These are phyloP conservation scores for Populus ilicifolia DNA, from an alignment of 345 rosid species.

Conservation along the genomic window DNA sequence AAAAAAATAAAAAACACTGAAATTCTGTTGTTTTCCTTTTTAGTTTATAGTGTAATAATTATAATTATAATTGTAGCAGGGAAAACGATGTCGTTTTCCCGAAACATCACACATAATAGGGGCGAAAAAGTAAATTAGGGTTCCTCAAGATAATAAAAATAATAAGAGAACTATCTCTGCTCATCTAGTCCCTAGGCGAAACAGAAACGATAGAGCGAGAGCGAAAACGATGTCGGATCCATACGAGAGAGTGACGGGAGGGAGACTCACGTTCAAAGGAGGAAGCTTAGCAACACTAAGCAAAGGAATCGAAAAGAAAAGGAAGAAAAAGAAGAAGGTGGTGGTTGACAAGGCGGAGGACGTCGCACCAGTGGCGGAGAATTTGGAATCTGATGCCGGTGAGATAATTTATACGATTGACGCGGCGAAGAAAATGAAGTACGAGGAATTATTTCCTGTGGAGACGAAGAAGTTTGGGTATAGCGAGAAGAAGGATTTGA, in stretches of 20 bases:
- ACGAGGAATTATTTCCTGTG: constrained; percentile 83
- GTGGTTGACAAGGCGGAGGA: constrained; percentile 16
- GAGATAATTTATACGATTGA: constrained; percentile 64
- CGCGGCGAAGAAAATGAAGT: constrained; percentile 78
- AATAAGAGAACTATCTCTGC: too few relatives aligned
- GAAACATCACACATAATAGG: too few relatives aligned
- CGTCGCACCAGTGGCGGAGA: constrained; percentile 1
- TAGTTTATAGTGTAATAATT: too few relatives aligned
- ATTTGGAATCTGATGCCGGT: constrained; percentile 8
- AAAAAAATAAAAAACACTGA: too few relatives aligned
- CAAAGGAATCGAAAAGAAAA: constrained; percentile 65
- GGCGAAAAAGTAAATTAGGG: too few relatives aligned
- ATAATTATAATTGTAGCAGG: too few relatives aligned
- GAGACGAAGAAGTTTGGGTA: constrained; percentile 79
- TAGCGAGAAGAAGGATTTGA: constrained; percentile 49
- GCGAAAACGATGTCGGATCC: constrained; percentile 54
- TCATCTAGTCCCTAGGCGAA: too few relatives aligned
- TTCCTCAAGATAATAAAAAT: too few relatives aligned
- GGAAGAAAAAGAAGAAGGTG: constrained; percentile 47
- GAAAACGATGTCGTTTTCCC: too few relatives aligned
- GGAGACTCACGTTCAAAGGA: constrained; percentile 72
- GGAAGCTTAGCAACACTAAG: constrained; percentile 59
- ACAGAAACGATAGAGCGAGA: neutral
- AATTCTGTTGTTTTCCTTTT: too few relatives aligned
- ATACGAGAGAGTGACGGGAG: constrained; percentile 65